Evolutionary conservation across 805 yeast species (phyloP), one percentile per base, ranked within the genome.

Genomic region (Kregervanrija delftensis): DNA sequence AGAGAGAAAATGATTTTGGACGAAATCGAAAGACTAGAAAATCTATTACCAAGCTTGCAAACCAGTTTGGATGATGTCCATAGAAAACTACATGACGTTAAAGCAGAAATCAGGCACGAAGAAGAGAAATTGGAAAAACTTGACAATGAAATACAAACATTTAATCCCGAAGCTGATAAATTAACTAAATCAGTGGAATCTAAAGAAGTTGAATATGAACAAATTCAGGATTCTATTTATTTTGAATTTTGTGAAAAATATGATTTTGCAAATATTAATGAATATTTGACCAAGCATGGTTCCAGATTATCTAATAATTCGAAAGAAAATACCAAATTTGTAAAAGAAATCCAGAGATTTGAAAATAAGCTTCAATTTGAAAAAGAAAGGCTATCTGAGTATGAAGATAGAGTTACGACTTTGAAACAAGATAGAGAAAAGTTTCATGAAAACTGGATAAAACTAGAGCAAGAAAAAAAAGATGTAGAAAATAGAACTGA

Each of bases 241-340:
- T 40, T 58, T 9, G 71, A 61, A 0, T 85, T 89, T 57, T 82
- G 90, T 45, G 44, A 57, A 1, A 68, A 63, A 45, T 64, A 81
- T 42, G 78, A 79, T 0, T 77, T 87, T 53, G 59, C 65, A 8
- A 63, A 62, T 49, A 77, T 88, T 35, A 68, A 72, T 39, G 88
- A 83, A 32, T 89, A 84, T 58, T 96, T 89, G 59, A 68, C 67
- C 37, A 68, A 76, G 11, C 85, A 82, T 44, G 90, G 91, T 5
- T 67, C 76, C 4, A 63, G 74, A 4, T 56, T 76, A 41, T 69
- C 85, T 56, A 69, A 70, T 31, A 76, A 77, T 42, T 69, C 81
- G 1, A 78, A 76, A 47, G 87, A 83, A 56, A 68, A 80, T 38
- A 71, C 84, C 1, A 79, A 79, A 49, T 75, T 76, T 46, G 67